Evolutionary conservation across 2,329 filamentous ascomycete genomes (phyloP).

Genomic region (Hypoxylon sp.): DNA sequence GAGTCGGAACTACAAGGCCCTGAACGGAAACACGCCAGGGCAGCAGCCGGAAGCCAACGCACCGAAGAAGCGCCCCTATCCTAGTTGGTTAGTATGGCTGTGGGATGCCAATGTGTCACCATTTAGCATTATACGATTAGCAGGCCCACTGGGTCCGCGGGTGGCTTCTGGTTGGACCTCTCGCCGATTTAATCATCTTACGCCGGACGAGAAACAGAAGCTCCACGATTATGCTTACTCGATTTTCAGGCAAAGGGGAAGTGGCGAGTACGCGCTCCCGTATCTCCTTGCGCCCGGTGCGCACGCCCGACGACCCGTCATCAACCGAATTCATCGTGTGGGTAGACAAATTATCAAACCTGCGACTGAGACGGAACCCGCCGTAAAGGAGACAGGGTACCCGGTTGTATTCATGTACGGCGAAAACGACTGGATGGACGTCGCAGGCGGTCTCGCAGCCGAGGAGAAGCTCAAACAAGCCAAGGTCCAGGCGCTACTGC

Average conservation of each 20-base stretch:
- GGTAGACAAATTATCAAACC: conserved; percentile 74
- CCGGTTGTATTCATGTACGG: conserved; percentile 96
- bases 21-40: conserved; percentile 55
- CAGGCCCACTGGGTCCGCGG: conserved; percentile 89
- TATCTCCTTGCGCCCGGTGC: conserved; percentile 95
- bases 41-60: conserved; percentile 50
- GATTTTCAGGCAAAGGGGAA: conserved; percentile 91
- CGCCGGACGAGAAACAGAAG: conserved; percentile 80
- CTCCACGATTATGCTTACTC: conserved; percentile 95
- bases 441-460: conserved; percentile 83
- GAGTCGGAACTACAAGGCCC: conserved; percentile 50
- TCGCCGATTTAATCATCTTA: conserved; percentile 90
- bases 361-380: conserved; percentile 50
- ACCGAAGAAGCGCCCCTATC: conserved; percentile 68
- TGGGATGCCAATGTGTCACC: conserved; percentile 98
- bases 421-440: conserved; percentile 99
- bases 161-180: conserved; percentile 96
- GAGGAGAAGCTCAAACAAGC: conserved; percentile 82
- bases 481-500: conserved; percentile 68
- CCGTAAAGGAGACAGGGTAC: conserved; percentile 71
- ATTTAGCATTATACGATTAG: conserved; percentile 88
- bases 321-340: conserved; percentile 86
- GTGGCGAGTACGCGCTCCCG: conserved; percentile 91
- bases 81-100: conserved; percentile 89
- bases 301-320: conserved; percentile 87